These are phyloP conservation scores for Emmonsiellopsis sp. DNA, from an alignment of 2,329 filamentous ascomycete species.

Conservation along the genomic window DNA sequence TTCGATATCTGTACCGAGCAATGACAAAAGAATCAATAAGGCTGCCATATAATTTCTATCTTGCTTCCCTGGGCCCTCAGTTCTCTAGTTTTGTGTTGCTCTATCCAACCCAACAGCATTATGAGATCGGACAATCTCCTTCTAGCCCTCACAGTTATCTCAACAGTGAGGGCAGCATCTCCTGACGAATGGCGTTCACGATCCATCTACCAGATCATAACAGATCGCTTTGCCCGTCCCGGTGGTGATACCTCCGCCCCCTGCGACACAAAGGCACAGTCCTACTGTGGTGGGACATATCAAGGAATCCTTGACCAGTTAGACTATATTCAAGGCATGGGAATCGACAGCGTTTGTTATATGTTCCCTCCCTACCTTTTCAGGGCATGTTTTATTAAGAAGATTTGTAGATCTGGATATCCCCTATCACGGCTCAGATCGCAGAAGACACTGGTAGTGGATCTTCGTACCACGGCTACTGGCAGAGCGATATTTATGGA, in stretches of 20 bases:
- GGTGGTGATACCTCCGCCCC: constrained; percentile 26
- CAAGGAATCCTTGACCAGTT: constrained; percentile 39
- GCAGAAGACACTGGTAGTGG: constrained; percentile 28
- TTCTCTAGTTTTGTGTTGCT: too few species aligned
- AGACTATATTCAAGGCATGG: constrained; percentile 43
- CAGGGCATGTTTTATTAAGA: too few species aligned
- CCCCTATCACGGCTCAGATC: constrained; percentile 35
- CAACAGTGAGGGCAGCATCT: constrained; percentile 13
- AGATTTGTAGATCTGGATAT: constrained; percentile 21
- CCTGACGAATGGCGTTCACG: constrained; percentile 31
- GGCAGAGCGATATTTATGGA: constrained; percentile 39
- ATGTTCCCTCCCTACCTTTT: background rate
- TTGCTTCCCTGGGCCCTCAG: too few species aligned
- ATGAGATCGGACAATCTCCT: background rate
- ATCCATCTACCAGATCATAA: constrained; percentile 39
- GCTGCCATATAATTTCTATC: too few species aligned
- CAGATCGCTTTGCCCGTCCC: constrained; percentile 37
- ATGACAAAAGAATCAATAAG: too few species aligned
- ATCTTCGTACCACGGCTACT: constrained; percentile 44
- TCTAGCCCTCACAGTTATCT: background rate
- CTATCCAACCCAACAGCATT: too few species aligned
- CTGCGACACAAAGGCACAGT: constrained; percentile 22
- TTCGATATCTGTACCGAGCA: too few species aligned
- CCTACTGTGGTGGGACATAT: constrained; percentile 46
- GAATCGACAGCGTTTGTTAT: constrained; percentile 30